These are phyloP conservation scores for Papilionanthe hybrid DNA, from an alignment of 116 monocot genomes.

Conservation along the genomic window DNA sequence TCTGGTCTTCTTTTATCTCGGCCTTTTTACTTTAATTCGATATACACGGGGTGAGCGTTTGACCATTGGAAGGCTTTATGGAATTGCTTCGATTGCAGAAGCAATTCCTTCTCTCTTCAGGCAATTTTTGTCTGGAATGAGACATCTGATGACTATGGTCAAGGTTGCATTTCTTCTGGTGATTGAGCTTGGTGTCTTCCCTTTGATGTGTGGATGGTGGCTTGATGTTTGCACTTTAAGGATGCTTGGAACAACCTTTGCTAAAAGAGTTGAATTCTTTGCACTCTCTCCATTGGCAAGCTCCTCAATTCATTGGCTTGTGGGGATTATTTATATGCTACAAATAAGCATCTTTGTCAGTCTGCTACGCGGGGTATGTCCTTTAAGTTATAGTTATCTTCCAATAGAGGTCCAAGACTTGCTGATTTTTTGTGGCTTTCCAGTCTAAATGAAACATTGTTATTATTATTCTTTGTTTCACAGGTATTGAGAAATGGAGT, in stretches of 20 bases:
- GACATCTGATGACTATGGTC: slow-evolving; percentile 88
- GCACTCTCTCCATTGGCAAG: slow-evolving; percentile 73
- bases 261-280: slow-evolving; percentile 87
- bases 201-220: slow-evolving; percentile 99
- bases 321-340: slow-evolving; percentile 98
- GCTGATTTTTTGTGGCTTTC: slow-evolving; percentile 2
- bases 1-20: slow-evolving; percentile 65
- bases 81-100: slow-evolving; percentile 63
- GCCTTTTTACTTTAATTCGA: slow-evolving; percentile 71
- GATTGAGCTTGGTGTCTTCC: slow-evolving; percentile 95
- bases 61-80: slow-evolving; percentile 76
- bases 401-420: slow-evolving; percentile 2
- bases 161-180: slow-evolving; percentile 96
- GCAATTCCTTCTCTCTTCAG: slow-evolving; percentile 74
- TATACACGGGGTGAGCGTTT: slow-evolving; percentile 77
- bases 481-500: slow-evolving; percentile 92
- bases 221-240: slow-evolving; percentile 90
- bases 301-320: slow-evolving; percentile 89
- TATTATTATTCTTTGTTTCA: not conserved
- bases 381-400: not conserved
- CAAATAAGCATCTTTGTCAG: slow-evolving; percentile 98
- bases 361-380: slow-evolving; percentile 88
- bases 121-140: slow-evolving; percentile 74
- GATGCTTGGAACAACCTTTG: slow-evolving; percentile 82
- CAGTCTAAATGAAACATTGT: not conserved